Base-by-base conservation (phyloP, 1,284 basidiomycete genomes). In the Microbotryomycetes sp. region DNA sequence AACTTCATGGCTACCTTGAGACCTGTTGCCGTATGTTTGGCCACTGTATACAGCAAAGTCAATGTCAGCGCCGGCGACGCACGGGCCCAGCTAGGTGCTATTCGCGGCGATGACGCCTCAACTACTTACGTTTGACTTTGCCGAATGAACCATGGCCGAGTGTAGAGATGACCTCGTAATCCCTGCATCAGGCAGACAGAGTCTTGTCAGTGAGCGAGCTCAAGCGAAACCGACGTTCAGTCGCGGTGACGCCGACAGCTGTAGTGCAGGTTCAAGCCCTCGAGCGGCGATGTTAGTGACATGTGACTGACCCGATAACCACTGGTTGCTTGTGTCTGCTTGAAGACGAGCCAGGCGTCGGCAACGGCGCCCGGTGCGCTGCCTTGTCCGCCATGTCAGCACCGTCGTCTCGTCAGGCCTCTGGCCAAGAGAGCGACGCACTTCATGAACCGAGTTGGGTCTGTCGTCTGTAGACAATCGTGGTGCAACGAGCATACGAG, bases 1-100 rank as follows among this genome's bases (percentile, higher is more conserved):
- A 91, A 92, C 80, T 97, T 97, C 87, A 98, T 92, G 3, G 94
- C 94, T 49, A 98, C 94, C 70, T 86, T 86, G 74, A 97, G 91
- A 0, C 92, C 92, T 0, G 94, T 97, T 69, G 97, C 84, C 49
- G 88, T 88, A 76, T 98, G 94, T 15, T 85, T 86, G 32, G 92
- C 94, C 82, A 94, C 92, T 97, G 76, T 12, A 22, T 4, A 6
- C 32, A 30, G 14, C 14, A 25, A 19, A n/a, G 1, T 16, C 19
- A 23, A n/a, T 1, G 36, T 45, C 26, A 42, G 22, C 6, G 19
- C 12, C 19, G 26, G 23, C 14, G 31, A 14, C 29, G 29, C 19
- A 49, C 32, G 29, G 23, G 23, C 19, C 19, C 22, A 29, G 29
- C 51, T n/a, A 16, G 22, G 30, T 29, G 6, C 25, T 12, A 29